These are phyloP conservation scores for Gelatoporia subvermispora DNA, from an alignment of 768 basidiomycete species.

Conservation along the genomic window DNA sequence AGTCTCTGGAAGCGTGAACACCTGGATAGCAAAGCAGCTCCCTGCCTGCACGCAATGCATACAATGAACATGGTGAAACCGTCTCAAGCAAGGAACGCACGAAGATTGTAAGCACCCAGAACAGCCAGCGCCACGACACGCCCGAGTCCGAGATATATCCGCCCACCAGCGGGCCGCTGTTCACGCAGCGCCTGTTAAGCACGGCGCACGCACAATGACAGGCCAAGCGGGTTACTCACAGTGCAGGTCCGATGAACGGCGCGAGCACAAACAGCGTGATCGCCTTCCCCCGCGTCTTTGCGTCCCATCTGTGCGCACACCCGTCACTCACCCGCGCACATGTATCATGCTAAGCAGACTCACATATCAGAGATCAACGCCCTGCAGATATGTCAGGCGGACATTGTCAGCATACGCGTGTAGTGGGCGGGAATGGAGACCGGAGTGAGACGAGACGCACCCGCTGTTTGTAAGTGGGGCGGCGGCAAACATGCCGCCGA, in stretches of 20 bases:
- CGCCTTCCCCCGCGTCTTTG: constrained; percentile 56
- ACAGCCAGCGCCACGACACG: constrained; percentile 62
- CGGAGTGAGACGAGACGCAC: constrained; percentile 28
- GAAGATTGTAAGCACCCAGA: constrained; percentile 61
- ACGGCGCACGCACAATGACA: no score
- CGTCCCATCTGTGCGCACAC: constrained; percentile 46
- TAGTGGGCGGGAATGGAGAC: neutral
- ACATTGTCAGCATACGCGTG: no score
- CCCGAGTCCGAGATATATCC: constrained; percentile 35
- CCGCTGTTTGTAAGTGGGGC: constrained; percentile 68
- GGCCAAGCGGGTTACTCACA: constrained; percentile 7
- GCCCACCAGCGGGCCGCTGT: constrained; percentile 37
- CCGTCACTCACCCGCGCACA: no score
- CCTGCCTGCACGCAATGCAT: constrained; percentile 26
- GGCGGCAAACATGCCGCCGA: constrained; percentile 67
- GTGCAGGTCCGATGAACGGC: constrained; percentile 60
- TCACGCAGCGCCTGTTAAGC: neutral
- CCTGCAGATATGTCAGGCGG: constrained; percentile 20
- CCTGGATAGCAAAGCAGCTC: constrained; percentile 41
- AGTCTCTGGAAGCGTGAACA: constrained; percentile 67
- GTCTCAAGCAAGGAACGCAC: constrained; percentile 27
- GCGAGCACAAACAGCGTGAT: constrained; percentile 45
- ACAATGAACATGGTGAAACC: no score
- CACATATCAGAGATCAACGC: constrained; percentile 27
- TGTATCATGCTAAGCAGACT: no score